phyloP scores from a whole-genome alignment of 306 rosid genomes.

The Trichosanthes truncata region DNA sequence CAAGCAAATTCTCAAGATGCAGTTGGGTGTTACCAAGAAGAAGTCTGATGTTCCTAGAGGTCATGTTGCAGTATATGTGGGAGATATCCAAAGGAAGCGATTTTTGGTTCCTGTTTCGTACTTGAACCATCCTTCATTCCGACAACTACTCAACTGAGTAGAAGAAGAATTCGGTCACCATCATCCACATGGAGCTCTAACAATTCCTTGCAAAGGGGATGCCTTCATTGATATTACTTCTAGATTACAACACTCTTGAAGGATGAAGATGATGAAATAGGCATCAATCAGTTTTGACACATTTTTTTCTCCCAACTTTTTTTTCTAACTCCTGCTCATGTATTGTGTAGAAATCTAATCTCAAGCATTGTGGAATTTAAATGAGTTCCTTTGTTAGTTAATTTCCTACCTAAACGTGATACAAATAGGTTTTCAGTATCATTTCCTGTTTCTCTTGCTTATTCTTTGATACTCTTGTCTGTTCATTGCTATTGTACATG shows the following conservation, averaged over 20 bases:
- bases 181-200: not conserved
- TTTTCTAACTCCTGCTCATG: not conserved
- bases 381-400: not conserved
- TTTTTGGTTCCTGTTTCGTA: constrained; percentile 23
- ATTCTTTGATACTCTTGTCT: not conserved
- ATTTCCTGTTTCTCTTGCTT: not conserved
- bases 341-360: not conserved
- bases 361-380: not conserved
- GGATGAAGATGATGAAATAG: not conserved
- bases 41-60: constrained; percentile 23
- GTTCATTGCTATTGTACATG: not conserved
- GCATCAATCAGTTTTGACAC: not conserved
- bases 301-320: not conserved
- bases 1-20: not conserved
- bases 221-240: not conserved
- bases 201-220: constrained; percentile 10
- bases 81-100: constrained; percentile 18
- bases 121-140: constrained; percentile 23
- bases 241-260: not conserved
- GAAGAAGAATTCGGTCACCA: constrained; percentile 4
- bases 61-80: constrained; percentile 27
- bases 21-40: not conserved
- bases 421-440: not conserved
- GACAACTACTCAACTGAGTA: constrained; percentile 10
- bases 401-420: not conserved